These are phyloP conservation scores for Diaporthe vaccinii DNA, from an alignment of 2,329 filamentous ascomycete species.

Conservation along the genomic window DNA sequence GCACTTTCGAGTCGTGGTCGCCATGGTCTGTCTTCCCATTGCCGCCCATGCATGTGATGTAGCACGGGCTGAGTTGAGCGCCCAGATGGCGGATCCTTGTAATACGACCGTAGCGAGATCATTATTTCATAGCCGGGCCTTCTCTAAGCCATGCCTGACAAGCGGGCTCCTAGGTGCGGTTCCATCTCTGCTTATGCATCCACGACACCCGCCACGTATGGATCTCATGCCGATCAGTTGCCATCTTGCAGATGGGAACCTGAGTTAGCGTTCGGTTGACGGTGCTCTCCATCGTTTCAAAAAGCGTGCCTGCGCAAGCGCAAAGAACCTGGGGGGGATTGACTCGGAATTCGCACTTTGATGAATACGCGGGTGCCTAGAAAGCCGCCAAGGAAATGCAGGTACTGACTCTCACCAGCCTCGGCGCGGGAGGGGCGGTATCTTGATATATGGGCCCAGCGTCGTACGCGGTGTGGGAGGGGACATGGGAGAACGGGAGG, in stretches of 20 bases:
- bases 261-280: neutral
- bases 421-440: conserved; percentile 31
- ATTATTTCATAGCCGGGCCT: neutral
- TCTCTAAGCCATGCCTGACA: neutral
- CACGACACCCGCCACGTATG: neutral
- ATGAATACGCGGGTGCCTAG: conserved; percentile 42
- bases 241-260: neutral
- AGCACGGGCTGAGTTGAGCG: neutral
- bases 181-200: no score
- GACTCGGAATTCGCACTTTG: conserved; percentile 39
- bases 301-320: neutral
- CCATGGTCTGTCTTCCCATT: neutral
- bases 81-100: neutral
- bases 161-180: neutral
- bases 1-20: neutral
- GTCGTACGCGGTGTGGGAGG: conserved; percentile 46
- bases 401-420: conserved; percentile 39
- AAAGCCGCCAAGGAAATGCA: conserved; percentile 44
- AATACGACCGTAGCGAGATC: neutral
- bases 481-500: conserved; percentile 43
- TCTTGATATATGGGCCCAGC: conserved; percentile 45
- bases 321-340: conserved; percentile 37
- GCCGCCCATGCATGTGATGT: neutral
- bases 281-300: neutral
- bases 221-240: neutral